A percentile compares a stretch with the other conserved stretches of the same genome.
Evolutionary conservation across 202 grass and related monocot genomes (phyloP).

Genomic region (Zizania palustris): DNA sequence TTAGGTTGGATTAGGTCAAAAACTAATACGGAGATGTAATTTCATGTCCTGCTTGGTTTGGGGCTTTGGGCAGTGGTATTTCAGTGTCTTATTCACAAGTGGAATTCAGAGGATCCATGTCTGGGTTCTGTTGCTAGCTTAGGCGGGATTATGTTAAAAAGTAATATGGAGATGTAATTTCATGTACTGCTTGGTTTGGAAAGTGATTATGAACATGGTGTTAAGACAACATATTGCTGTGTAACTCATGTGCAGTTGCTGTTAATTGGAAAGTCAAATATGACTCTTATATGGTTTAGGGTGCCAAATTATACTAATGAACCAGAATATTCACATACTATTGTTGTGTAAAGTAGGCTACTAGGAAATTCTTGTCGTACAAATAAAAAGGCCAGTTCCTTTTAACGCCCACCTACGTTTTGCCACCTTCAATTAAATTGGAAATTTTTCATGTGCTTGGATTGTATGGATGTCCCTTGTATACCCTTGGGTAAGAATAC

Average conservation of each 20-base stretch:
- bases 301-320: constrained; percentile 20
- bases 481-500: not conserved
- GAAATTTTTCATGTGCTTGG: not conserved
- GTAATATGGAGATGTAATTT: not conserved
- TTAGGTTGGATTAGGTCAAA: constrained; percentile 22
- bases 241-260: constrained; percentile 21
- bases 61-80: constrained; percentile 17
- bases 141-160: constrained; percentile 19
- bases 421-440: not conserved
- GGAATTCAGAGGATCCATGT: not conserved
- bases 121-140: constrained; percentile 1
- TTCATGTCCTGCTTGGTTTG: constrained; percentile 14
- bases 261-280: constrained; percentile 30
- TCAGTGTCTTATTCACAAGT: not conserved
- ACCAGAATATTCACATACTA: not conserved
- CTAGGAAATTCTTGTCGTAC: not conserved
- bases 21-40: not conserved
- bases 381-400: not conserved
- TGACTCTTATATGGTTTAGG: constrained; percentile 15
- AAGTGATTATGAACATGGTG: constrained; percentile 20
- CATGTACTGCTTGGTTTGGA: constrained; percentile 7
- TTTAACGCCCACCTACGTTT: constrained; percentile 8
- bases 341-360: not conserved
- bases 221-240: not conserved
- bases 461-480: constrained; percentile 9